phyloP scores from a whole-genome alignment of 345 rosid genomes.

The Lagerstroemia speciosa region DNA sequence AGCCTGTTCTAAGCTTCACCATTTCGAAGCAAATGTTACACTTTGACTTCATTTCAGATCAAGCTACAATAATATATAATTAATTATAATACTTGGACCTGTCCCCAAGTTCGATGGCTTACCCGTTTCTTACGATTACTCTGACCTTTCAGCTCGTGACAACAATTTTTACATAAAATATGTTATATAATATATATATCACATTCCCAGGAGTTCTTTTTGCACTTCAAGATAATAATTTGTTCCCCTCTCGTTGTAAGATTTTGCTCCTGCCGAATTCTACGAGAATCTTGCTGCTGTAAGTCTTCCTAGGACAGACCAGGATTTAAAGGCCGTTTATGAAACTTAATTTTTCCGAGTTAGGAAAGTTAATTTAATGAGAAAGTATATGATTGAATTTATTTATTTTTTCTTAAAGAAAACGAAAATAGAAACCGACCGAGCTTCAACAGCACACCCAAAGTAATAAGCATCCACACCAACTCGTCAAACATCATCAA shows the following conservation, averaged over 20 bases:
- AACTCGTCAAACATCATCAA: neutral
- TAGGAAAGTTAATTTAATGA: too few species aligned
- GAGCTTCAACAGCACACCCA: neutral
- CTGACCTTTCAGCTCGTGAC: neutral
- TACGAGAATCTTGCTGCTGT: neutral
- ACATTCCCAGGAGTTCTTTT: neutral
- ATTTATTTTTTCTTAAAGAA: too few species aligned
- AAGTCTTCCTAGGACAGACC: neutral
- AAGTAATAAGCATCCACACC: neutral
- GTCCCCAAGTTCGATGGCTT: too few species aligned
- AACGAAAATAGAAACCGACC: too few species aligned
- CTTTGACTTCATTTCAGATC: neutral
- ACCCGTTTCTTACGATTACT: neutral
- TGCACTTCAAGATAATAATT: neutral
- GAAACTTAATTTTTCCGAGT: too few species aligned
- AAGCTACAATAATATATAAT: too few species aligned
- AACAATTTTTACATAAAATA: neutral
- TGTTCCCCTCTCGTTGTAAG: neutral
- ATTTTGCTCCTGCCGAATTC: neutral
- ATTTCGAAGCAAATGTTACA: neutral
- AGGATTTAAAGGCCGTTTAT: too few species aligned
- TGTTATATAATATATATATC: too few species aligned
- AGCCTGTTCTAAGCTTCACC: slow-evolving; percentile 1
- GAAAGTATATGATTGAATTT: too few species aligned
- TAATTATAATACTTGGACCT: neutral